Evolutionary conservation across 805 yeast genomes (phyloP), one percentile per base, ranked within the genome.

Genomic region (Myxozyma geophila): DNA sequence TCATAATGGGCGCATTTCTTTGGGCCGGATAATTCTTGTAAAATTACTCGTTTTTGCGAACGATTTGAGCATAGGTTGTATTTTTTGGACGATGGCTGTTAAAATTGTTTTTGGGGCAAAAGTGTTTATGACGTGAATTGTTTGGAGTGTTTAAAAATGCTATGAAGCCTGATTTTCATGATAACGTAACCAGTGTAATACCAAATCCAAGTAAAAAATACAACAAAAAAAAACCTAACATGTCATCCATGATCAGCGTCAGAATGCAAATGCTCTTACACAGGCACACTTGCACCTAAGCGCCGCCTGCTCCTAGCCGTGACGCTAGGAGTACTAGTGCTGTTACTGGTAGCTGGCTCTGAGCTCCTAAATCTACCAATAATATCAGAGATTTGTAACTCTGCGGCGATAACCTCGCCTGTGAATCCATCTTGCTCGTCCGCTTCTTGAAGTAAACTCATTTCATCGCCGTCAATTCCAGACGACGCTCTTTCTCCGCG

Each of bases 401-500:
- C 69, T 7, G 49, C 62, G 2, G 68, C 69, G 7, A 66, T 33
- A 8, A 63, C 62, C 17, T 66, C 69, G n/a, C 69, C 69, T 2
- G 67, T 58, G 36, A 66, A 66, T 48, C 69, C 69, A 35, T 66
- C 69, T 23, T 47, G 43, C 39, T 63, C 62, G 49, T 64, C 60
- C 10, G 50, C 51, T 21, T 54, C 46, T 23, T 48, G 62, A 2
- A 53, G 28, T 46, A 46, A 35, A 44, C 46, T 36, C 57, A 41
- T 51, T 6, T 48, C 51, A 21, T 53, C 54, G 12, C 13, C 39
- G 13, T 53, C 17, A 17, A 36, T 23, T 33, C 10, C 37, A 6
- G 54, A 7, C 4, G 54, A 7, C 10, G 54, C 19, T n/a, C 37
- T 17, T 17, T 50, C 55, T 8, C 64, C 64, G 21, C 59, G 62